These are phyloP conservation scores for Fistulifera solaris DNA, from an alignment of 108 stramenopile species.

Conservation along the genomic window DNA sequence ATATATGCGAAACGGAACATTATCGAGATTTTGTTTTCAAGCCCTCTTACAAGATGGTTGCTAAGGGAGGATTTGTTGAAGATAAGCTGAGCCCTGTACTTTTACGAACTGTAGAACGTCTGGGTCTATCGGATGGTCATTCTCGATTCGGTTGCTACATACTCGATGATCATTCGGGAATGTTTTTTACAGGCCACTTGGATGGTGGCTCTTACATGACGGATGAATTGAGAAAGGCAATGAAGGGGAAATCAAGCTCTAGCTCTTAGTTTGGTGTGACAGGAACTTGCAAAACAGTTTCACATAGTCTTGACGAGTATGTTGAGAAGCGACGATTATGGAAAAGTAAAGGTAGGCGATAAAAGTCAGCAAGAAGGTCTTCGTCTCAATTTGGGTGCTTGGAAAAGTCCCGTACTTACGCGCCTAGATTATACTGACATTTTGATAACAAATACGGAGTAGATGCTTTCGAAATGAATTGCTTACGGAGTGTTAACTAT, in stretches of 20 bases:
- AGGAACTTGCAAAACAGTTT: no score
- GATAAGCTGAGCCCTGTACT: slow-evolving; percentile 58
- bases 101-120: slow-evolving; percentile 45
- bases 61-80: slow-evolving; percentile 79
- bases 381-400: no score
- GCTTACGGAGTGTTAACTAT: no score
- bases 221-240: neutral
- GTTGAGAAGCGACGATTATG: no score
- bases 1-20: slow-evolving; percentile 62
- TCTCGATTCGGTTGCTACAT: slow-evolving; percentile 72
- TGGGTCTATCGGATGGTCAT: slow-evolving; percentile 60
- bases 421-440: no score
- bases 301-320: no score
- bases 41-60: slow-evolving; percentile 66
- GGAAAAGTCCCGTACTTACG: no score
- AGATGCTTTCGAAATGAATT: no score
- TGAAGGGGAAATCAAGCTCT: neutral
- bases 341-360: no score
- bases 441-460: no score
- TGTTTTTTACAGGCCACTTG: slow-evolving; percentile 77
- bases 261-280: no score
- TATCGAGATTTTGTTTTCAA: slow-evolving; percentile 81
- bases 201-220: slow-evolving; percentile 64
- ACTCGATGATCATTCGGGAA: slow-evolving; percentile 76
- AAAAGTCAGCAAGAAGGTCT: no score